A percentile compares a stretch with the other conserved stretches of the same genome.
Evolutionary conservation across 2,329 filamentous ascomycete species (phyloP).

Genomic region (Aschersonia sp.): DNA sequence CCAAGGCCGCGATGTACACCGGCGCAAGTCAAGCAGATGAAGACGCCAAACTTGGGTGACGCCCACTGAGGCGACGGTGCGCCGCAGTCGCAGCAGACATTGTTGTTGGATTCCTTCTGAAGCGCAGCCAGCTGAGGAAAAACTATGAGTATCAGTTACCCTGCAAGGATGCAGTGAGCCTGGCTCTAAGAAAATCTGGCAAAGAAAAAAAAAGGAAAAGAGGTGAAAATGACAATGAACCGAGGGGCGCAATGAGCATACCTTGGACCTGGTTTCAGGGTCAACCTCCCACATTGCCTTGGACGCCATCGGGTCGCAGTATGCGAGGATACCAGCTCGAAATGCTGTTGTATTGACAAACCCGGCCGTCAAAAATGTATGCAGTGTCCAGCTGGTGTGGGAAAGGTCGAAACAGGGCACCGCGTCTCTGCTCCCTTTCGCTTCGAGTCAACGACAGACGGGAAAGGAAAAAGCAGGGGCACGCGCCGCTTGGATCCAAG

Average conservation of each 20-base stretch:
- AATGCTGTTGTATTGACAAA: not conserved
- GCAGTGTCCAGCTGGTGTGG: no score
- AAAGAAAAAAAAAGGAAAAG: not conserved
- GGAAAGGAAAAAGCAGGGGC: not conserved
- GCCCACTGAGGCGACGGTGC: constrained; percentile 98
- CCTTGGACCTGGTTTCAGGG: constrained; percentile 91
- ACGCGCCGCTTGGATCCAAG: not conserved
- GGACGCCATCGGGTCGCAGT: constrained; percentile 34
- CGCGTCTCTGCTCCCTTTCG: not conserved
- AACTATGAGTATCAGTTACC: not conserved
- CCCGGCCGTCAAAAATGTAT: no score
- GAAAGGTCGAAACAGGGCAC: no score
- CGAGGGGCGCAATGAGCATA: constrained; percentile 21
- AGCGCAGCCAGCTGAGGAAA: constrained; percentile 65
- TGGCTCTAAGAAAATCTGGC: not conserved
- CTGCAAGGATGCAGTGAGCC: no score
- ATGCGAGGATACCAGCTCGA: constrained; percentile 1
- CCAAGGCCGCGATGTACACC: constrained; percentile 89
- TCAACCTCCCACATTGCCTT: constrained; percentile 98
- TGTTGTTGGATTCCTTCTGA: constrained; percentile 81
- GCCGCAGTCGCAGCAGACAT: constrained; percentile 84
- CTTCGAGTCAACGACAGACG: not conserved
- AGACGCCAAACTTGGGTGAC: constrained; percentile 91
- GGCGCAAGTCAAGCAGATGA: constrained; percentile 94
- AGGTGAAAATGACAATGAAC: not conserved